Evolutionary conservation across 148 eudicot genomes (phyloP), one percentile per base, ranked within the genome.

Genomic region (Chenopodium suecicum): DNA sequence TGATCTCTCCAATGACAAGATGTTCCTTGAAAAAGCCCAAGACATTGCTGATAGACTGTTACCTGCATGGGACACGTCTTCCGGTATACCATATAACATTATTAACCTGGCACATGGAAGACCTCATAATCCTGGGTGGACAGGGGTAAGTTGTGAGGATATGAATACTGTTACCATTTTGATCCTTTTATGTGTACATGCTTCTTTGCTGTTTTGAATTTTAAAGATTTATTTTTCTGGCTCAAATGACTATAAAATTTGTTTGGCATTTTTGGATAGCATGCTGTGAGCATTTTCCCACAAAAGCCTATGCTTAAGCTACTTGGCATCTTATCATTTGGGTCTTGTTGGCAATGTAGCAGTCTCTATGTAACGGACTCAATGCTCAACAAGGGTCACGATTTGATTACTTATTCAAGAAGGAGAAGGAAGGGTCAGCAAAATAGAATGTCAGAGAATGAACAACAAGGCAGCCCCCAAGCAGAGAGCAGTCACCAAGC

Each of bases 1-100:
- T 84, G 99, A 97, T 89, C 93, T 97, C 81, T 94, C 99, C 22
- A 91, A 92, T 75, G 99, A 97, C 83, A 91, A 91, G 75, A 77
- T 97, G 46, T 97, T 97, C 87, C 97, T 97, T 75, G 98, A 90
- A 68, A 97, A 97, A 87, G 98, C 99, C 56, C 90, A 76, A 88
- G 99, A 97, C 79, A 97, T 97, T 86, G 99, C 98, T 79, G 95
- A 97, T 76, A 90, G 99, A 80, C 81, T 97, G 75, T 84, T 94
- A 73, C 99, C 99, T 79, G 99, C 99, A n/a, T 97, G 99, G 99
- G 90, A 94, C 85, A 86, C 99, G 41, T 84, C 97, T 63, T 83
- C 98, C 82, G 99, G 99, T 73, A 87, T 97, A 76, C 99, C 99
- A 77, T 92, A 79, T 82, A 97, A 97, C 85, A 81, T 87, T 70